Conservation (phyloP, 2,329 filamentous ascomycete species). For the Aspergillus udagawae region DNA sequence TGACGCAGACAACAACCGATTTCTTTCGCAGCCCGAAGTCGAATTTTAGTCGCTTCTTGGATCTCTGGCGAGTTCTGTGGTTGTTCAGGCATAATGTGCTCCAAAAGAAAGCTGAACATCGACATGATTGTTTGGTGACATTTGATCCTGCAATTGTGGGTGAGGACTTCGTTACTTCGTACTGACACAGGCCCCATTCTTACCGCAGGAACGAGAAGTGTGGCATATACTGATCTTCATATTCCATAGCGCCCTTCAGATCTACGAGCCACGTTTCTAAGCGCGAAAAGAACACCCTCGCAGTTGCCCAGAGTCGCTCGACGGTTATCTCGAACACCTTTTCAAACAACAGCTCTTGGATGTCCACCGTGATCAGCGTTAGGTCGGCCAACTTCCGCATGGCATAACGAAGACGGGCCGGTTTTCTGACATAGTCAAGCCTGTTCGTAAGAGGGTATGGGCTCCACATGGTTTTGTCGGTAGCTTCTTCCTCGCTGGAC, state of each 20-base stretch:
- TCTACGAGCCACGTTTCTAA: slow-evolving; percentile 20
- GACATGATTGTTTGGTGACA: slow-evolving; percentile 23
- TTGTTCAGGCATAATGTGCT: slow-evolving; percentile 11
- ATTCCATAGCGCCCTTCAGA: slow-evolving; percentile 15
- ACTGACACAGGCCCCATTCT: slow-evolving; percentile 3
- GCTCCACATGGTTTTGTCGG: slow-evolving; percentile 23
- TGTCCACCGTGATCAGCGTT: slow-evolving; percentile 18
- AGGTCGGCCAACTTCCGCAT: slow-evolving; percentile 20
- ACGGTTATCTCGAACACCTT: slow-evolving; percentile 10
- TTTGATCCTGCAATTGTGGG: slow-evolving; percentile 19
- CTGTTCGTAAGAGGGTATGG: slow-evolving; percentile 32
- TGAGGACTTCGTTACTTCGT: slow-evolving; percentile 8
- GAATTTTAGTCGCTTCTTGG: slow-evolving; percentile 12
- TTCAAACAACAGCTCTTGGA: slow-evolving; percentile 24
- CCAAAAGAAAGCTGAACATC: slow-evolving; percentile 23
- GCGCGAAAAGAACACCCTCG: slow-evolving; percentile 15
- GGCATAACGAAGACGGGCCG: slow-evolving; percentile 24
- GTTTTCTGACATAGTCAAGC: slow-evolving; percentile 20
- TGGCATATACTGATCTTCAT: slow-evolving; percentile 19
- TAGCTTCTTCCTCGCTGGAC: slow-evolving; percentile 7
- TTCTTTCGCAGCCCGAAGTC: slow-evolving; percentile 19
- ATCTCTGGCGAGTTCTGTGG: slow-evolving; percentile 6
- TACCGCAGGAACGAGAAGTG: slow-evolving; percentile 29
- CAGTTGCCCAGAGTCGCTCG: slow-evolving; percentile 15
- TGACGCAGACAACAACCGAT: slow-evolving; percentile 24